Conservation (phyloP, 371 early-diverging fungal species). For the Umbelopsis sp. region DNA sequence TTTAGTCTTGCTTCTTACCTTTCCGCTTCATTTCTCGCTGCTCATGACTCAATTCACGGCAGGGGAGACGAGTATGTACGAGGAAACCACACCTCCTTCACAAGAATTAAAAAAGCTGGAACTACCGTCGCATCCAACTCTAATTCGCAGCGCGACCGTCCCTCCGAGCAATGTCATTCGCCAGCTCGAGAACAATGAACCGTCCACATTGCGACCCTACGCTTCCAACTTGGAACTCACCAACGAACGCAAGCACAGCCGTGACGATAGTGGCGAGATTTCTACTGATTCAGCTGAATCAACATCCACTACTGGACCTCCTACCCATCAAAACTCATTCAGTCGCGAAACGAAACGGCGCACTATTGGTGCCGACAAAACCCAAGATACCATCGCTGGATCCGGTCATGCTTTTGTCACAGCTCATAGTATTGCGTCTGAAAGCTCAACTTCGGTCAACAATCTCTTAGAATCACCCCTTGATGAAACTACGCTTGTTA, state of each 20-base stretch:
- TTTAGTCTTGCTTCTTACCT: background rate
- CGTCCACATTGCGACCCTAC: background rate
- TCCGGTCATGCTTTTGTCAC: background rate
- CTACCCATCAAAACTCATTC: conserved; percentile 1
- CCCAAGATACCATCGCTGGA: background rate
- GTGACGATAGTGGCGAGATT: background rate
- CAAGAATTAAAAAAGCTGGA: conserved; percentile 1
- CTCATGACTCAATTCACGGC: conserved; percentile 17
- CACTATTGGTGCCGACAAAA: background rate
- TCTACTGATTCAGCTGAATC: conserved; percentile 13
- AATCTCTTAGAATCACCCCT: background rate
- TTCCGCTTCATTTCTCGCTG: background rate
- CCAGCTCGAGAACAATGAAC: background rate
- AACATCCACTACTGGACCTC: background rate
- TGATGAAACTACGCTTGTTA: background rate
- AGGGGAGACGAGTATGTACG: conserved; percentile 6
- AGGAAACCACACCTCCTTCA: background rate
- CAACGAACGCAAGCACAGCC: conserved; percentile 1
- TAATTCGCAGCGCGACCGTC: conserved; percentile 4
- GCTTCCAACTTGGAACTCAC: background rate
- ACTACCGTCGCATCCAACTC: background rate
- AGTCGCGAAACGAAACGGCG: conserved; percentile 3
- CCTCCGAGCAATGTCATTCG: background rate
- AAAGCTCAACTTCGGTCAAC: background rate
- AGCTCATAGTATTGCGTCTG: conserved; percentile 1